These are phyloP conservation scores for Erodium maritimum DNA, from an alignment of 345 rosid species.

Conservation along the genomic window DNA sequence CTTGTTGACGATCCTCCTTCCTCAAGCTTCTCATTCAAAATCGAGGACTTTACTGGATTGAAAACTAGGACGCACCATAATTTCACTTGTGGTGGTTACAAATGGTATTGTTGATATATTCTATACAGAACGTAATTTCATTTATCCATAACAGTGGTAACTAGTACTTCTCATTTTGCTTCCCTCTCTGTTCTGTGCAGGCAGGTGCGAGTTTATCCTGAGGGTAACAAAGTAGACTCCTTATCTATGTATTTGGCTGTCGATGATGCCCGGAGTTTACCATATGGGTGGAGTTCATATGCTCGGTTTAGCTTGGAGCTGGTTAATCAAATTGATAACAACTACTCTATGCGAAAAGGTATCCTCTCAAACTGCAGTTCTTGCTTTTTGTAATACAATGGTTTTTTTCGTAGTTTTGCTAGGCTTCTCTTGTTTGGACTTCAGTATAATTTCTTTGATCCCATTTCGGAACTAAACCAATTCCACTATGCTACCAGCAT, in stretches of 20 bases:
- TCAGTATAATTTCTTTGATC: too few relatives aligned
- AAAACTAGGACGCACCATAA: slow-evolving; percentile 68
- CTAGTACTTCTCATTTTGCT: slow-evolving; percentile 10
- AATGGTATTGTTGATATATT: slow-evolving; percentile 41
- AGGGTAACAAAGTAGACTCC: slow-evolving; percentile 85
- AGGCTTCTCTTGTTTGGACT: neutral
- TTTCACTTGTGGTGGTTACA: slow-evolving; percentile 71
- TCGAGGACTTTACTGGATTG: slow-evolving; percentile 63
- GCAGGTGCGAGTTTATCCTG: slow-evolving; percentile 81
- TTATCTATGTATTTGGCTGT: slow-evolving; percentile 96
- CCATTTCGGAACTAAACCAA: too few relatives aligned
- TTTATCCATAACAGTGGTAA: neutral
- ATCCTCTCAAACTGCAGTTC: slow-evolving; percentile 1
- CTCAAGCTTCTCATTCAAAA: slow-evolving; percentile 68
- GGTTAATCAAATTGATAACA: slow-evolving; percentile 62
- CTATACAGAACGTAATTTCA: neutral
- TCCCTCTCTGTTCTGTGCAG: slow-evolving; percentile 21
- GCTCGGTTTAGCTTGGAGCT: slow-evolving; percentile 86
- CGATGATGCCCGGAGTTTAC: slow-evolving; percentile 66
- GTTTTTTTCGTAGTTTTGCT: neutral
- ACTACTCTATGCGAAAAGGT: slow-evolving; percentile 81
- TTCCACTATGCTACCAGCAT: too few relatives aligned
- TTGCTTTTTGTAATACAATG: neutral
- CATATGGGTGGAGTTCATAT: slow-evolving; percentile 90
- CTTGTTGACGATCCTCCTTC: slow-evolving; percentile 74